Percentiles rank a stretch among this genome's conserved stretches.
These are phyloP conservation scores for Blastobotrys apis DNA, from an alignment of 1,139 yeast species.

Conservation along the genomic window DNA sequence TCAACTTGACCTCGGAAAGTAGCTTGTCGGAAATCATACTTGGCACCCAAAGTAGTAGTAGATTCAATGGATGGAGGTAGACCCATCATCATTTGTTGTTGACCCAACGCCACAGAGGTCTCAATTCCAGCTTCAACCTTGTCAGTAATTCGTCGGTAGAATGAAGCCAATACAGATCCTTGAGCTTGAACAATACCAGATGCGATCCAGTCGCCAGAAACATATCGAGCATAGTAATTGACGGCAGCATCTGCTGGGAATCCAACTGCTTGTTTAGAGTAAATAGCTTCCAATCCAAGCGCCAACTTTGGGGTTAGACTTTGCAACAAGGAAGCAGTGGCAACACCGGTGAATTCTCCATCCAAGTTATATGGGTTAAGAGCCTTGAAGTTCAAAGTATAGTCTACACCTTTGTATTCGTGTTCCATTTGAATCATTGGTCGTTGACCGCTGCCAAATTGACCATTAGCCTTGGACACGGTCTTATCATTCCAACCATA, in stretches of 20 bases:
- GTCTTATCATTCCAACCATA: slow-evolving; percentile 84
- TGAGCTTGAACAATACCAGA: slow-evolving; percentile 92
- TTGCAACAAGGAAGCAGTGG: slow-evolving; percentile 88
- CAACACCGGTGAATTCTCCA: slow-evolving; percentile 82
- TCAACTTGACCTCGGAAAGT: slow-evolving; percentile 94
- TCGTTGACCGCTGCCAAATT: slow-evolving; percentile 85
- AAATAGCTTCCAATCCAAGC: slow-evolving; percentile 89
- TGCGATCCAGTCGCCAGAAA: slow-evolving; percentile 84
- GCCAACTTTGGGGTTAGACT: slow-evolving; percentile 79
- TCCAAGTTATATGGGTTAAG: slow-evolving; percentile 80
- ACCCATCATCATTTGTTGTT: slow-evolving; percentile 71
- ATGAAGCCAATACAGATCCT: slow-evolving; percentile 83
- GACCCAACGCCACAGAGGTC: slow-evolving; percentile 75
- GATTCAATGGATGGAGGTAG: slow-evolving; percentile 87
- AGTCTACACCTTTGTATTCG: slow-evolving; percentile 87
- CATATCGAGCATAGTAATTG: slow-evolving; percentile 87
- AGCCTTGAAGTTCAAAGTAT: slow-evolving; percentile 81
- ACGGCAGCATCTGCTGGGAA: slow-evolving; percentile 91
- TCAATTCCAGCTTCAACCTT: slow-evolving; percentile 97
- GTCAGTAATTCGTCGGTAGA: slow-evolving; percentile 90
- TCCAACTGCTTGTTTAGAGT: slow-evolving; percentile 69
- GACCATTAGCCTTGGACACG: slow-evolving; percentile 81
- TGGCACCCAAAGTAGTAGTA: slow-evolving; percentile 90
- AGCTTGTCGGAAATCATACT: slow-evolving; percentile 96
- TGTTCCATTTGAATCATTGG: slow-evolving; percentile 95